A percentile compares a stretch with the other conserved stretches of the same genome.
Conservation (phyloP, 2,329 filamentous ascomycete species). For the Eutypa lata region DNA sequence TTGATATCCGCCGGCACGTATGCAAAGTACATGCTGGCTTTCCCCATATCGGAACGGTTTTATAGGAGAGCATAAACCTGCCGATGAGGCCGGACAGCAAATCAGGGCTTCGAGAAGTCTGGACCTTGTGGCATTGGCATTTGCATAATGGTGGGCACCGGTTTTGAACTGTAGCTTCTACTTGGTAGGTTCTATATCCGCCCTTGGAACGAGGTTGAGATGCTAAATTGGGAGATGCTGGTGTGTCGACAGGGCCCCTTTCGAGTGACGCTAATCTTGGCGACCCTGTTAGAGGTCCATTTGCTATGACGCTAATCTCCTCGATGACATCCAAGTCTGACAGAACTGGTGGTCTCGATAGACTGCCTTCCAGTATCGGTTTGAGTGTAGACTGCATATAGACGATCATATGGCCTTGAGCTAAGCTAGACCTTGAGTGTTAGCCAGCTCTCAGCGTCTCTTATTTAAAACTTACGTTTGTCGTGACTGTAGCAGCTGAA, state of each 20-base stretch:
- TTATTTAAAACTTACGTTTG: background rate
- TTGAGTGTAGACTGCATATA: background rate
- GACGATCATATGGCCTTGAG: background rate
- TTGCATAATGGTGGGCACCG: background rate
- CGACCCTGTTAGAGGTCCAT: background rate
- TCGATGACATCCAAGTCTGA: background rate
- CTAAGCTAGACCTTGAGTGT: background rate
- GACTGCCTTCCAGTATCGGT: background rate
- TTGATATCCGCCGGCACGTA: background rate
- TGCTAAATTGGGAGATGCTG: too few relatives aligned
- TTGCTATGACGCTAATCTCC: background rate
- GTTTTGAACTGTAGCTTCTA: background rate
- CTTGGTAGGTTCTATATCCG: background rate
- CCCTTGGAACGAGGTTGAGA: background rate
- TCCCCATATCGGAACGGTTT: background rate
- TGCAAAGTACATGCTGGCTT: background rate
- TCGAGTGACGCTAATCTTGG: background rate
- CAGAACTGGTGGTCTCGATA: background rate
- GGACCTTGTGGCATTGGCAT: background rate
- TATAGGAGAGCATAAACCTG: background rate
- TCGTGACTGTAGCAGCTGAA: background rate
- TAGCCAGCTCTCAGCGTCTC: background rate
- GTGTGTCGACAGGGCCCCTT: background rate
- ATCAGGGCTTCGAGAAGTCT: background rate
- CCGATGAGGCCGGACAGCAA: background rate